Evolutionary conservation across 2,329 filamentous ascomycete genomes (phyloP).

Genomic region (Penicillium psychrosexuale): DNA sequence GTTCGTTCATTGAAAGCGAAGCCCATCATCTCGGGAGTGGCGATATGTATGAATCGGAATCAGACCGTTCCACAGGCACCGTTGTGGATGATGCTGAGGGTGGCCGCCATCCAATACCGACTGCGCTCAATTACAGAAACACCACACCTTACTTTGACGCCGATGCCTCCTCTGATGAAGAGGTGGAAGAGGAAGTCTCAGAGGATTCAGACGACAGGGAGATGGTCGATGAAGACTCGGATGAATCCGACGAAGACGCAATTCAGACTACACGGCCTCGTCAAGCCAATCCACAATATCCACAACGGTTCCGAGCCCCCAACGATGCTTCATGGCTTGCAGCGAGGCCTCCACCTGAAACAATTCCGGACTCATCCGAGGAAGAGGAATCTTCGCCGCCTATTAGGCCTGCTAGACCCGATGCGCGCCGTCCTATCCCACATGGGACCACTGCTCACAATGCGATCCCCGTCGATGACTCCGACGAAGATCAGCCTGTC

Average conservation of each 20-base stretch:
- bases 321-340: conserved; percentile 3
- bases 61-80: conserved; percentile 36
- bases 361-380: neutral
- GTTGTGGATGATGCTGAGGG: conserved; percentile 26
- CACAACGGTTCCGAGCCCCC: neutral
- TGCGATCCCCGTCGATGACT: conserved; percentile 24
- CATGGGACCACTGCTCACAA: conserved; percentile 11
- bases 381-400: conserved; percentile 11
- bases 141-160: conserved; percentile 3
- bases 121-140: conserved; percentile 8
- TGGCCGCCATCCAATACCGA: conserved; percentile 1
- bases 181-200: neutral
- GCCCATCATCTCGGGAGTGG: conserved; percentile 3
- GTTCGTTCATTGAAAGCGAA: neutral
- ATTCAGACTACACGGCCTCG: neutral
- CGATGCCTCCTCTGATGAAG: conserved; percentile 11
- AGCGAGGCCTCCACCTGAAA: neutral
- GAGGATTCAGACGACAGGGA: conserved; percentile 19
- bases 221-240: conserved; percentile 3
- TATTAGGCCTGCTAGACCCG: neutral
- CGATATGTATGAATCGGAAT: conserved; percentile 23
- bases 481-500: conserved; percentile 26
- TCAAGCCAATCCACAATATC: neutral
- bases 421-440: neutral
- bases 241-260: neutral